phyloP scores from a whole-genome alignment of 2,329 filamentous ascomycete genomes.

The Fusarium liriodendri region DNA sequence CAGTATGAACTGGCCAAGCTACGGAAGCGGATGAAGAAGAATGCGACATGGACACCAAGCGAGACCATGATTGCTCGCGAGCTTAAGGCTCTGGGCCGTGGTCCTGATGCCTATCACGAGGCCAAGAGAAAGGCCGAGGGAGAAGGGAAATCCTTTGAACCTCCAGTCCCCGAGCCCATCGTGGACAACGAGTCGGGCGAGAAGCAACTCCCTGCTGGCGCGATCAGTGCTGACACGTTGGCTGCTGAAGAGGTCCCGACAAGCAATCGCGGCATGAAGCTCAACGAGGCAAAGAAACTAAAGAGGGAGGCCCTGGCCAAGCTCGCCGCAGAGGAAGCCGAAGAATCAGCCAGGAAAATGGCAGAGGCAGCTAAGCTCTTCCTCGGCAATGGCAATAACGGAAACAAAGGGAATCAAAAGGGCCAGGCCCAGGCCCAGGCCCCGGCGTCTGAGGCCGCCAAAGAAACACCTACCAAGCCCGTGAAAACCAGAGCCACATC shows the following conservation, averaged over 20 bases:
- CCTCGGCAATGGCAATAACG: constrained; percentile 49
- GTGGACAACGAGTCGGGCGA: constrained; percentile 63
- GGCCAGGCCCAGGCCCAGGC: constrained; percentile 1
- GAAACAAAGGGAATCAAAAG: constrained; percentile 39
- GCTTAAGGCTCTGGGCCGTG: constrained; percentile 76
- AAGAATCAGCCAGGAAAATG: constrained; percentile 67
- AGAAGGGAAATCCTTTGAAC: constrained; percentile 71
- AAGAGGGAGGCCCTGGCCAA: constrained; percentile 75
- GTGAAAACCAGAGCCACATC: constrained; percentile 47
- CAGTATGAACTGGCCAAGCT: constrained; percentile 74
- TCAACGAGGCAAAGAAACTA: constrained; percentile 81
- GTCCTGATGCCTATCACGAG: constrained; percentile 69
- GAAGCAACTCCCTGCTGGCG: constrained; percentile 67
- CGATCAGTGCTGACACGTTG: constrained; percentile 67
- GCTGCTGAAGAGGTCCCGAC: constrained; percentile 71
- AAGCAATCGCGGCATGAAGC: constrained; percentile 79
- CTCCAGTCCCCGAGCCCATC: constrained; percentile 48
- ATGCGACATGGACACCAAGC: constrained; percentile 85
- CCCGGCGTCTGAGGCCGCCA: constrained; percentile 40
- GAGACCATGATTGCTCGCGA: constrained; percentile 88
- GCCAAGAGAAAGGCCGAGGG: constrained; percentile 75
- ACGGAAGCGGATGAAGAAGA: constrained; percentile 91
- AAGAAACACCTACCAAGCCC: constrained; percentile 37
- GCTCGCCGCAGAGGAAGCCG: constrained; percentile 71
- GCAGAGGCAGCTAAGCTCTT: constrained; percentile 59